Evolutionary conservation across 805 yeast species (phyloP).

Genomic region (Saccharomycopsis sp.): DNA sequence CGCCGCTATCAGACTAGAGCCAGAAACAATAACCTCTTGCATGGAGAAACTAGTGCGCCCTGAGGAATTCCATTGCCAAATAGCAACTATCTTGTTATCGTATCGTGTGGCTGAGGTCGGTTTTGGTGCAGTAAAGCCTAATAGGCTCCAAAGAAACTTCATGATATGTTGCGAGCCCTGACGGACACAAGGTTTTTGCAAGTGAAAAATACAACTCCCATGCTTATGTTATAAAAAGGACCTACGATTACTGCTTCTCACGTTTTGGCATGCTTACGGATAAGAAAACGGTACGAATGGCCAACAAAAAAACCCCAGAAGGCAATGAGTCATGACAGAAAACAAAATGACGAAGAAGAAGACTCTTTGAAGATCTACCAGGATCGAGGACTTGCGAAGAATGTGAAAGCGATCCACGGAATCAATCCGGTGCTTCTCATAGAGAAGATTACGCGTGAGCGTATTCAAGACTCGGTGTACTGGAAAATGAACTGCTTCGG

Average conservation of each 20-base stretch:
- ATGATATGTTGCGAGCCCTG: background rate
- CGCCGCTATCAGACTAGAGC: no score
- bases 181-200: no score
- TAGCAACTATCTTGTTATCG: no score
- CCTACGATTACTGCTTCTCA: background rate
- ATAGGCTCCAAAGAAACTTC: no score
- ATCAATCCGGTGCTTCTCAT: slow-evolving; percentile 44
- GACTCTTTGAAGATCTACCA: slow-evolving; percentile 11
- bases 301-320: background rate
- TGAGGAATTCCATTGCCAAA: no score
- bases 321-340: background rate
- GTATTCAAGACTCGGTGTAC: slow-evolving; percentile 48
- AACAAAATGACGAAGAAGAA: background rate
- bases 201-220: no score
- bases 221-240: no score
- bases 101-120: no score
- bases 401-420: slow-evolving; percentile 33
- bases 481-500: slow-evolving; percentile 53
- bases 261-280: background rate
- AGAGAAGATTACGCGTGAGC: slow-evolving; percentile 52
- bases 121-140: no score
- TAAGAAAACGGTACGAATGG: background rate
- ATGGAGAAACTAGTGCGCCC: no score
- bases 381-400: slow-evolving; percentile 32
- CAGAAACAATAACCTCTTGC: no score